Evolutionary conservation across 2,329 filamentous ascomycete species (phyloP), one percentile per base, ranked within the genome.

Genomic region (Apiospora malaysiana): DNA sequence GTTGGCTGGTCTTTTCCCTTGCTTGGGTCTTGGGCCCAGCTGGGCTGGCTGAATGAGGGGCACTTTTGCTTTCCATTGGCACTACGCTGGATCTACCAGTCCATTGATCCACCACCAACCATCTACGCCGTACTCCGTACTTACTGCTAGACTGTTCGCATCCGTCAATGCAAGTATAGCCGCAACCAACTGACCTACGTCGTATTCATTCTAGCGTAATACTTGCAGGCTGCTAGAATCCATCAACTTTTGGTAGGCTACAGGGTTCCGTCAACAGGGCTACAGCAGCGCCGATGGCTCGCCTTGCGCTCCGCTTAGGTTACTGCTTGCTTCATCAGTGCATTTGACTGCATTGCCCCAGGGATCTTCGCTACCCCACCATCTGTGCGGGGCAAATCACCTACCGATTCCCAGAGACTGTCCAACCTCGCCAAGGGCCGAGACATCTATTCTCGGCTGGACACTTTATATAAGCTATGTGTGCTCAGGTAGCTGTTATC

Each of bases 341-440:
- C 23, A 56, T 32, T 27, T 37, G 4, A 32, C 25, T 37, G 27
- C 51, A 59, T 37, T 32, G 51, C 37, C 32, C 51, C 51, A 18
- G 25, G 27, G 16, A 21, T 37, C 25, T 37, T 32, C 51, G 18
- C 51, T 59, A 59, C 51, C 51, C 51, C 51, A 59, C 51, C 51
- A 59, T 59, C 51, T 59, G 10, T 59, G 51, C 51, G 51, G 51
- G 51, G 51, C 51, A 37, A 59, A 59, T 59, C 27, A 18, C 51
- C 51, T n/a, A 59, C 42, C 16, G 16, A 18, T 42, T 32, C 27
- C 49, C 27, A 32, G 25, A 56, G 27, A 56, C 23, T 23, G 9
- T 16, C 25, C 12, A 51, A 27, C 23, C 27, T 51, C 49, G 49
- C 14, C 49, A 51, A 27, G 49, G 49, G 8, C 27, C 49, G 27